phyloP scores from a whole-genome alignment of 1,284 basidiomycete species.

The Apiotrichum mycotoxinovorans region DNA sequence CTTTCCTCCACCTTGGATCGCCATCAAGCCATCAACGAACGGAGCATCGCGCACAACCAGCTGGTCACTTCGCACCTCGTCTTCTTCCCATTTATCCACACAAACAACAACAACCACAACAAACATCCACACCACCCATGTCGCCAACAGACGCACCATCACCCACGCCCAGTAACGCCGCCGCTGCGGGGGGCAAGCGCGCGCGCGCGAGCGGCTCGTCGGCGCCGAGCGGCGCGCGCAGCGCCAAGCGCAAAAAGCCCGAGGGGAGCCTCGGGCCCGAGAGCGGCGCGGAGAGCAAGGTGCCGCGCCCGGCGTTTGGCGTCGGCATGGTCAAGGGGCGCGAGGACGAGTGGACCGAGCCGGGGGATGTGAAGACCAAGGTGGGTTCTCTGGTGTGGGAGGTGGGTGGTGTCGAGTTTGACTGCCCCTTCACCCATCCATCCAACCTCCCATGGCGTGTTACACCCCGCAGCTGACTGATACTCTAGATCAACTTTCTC shows the following conservation, averaged over 20 bases:
- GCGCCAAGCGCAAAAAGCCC: slow-evolving; percentile 37
- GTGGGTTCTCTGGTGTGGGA: slow-evolving; percentile 23
- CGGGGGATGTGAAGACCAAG: slow-evolving; percentile 41
- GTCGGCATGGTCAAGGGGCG: slow-evolving; percentile 30
- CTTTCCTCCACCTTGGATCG: slow-evolving; percentile 17
- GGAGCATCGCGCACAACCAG: no score
- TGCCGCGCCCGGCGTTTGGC: slow-evolving; percentile 15
- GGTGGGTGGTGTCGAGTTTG: background rate
- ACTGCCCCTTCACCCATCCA: no score
- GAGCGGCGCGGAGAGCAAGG: slow-evolving; percentile 3
- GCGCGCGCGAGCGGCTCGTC: slow-evolving; percentile 6
- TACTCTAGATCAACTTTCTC: slow-evolving; percentile 42
- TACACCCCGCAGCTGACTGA: background rate
- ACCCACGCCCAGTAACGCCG: slow-evolving; percentile 22
- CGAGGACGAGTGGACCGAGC: slow-evolving; percentile 39
- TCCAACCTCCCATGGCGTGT: no score
- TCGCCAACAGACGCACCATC: slow-evolving; percentile 18
- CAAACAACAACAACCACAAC: background rate
- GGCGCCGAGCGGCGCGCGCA: slow-evolving; percentile 13
- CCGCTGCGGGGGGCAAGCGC: slow-evolving; percentile 22
- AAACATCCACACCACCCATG: slow-evolving; percentile 6
- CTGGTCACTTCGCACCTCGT: no score
- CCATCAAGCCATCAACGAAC: background rate
- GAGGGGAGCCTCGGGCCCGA: slow-evolving; percentile 25
- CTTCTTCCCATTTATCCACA: no score